Evolutionary conservation across 768 basidiomycete genomes (phyloP).

Genomic region (Trametes villosa): DNA sequence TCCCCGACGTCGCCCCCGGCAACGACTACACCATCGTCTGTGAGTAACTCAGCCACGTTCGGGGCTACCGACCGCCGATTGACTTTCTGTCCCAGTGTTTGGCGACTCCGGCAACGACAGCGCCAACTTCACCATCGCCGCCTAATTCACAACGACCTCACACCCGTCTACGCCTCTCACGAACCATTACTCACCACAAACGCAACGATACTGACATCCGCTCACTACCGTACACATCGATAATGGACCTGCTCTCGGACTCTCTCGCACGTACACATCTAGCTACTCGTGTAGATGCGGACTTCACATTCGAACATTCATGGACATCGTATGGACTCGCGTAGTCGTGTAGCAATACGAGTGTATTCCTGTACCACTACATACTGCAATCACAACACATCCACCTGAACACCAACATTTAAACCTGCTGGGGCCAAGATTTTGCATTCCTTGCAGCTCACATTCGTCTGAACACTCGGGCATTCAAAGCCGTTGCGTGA

Average conservation of each 20-base stretch:
- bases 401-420: no score
- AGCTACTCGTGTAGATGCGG: conserved; percentile 5
- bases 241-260: conserved; percentile 13
- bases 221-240: conserved; percentile 3
- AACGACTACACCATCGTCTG: conserved; percentile 45
- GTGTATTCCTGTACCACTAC: conserved; percentile 12
- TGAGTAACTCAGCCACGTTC: conserved; percentile 34
- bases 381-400: background rate
- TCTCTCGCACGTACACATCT: background rate
- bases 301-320: background rate
- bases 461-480: no score
- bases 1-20: conserved; percentile 41
- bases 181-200: conserved; percentile 10
- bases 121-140: conserved; percentile 41
- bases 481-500: no score
- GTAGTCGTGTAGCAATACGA: background rate
- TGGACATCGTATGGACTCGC: background rate
- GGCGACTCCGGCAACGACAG: conserved; percentile 54
- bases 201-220: background rate
- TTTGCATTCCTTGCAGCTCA: no score
- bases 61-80: background rate
- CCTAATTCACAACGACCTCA: background rate
- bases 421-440: no score
- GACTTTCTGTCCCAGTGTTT: conserved; percentile 40
- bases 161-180: conserved; percentile 8